These are phyloP conservation scores for Fusarium decemcellulare DNA, from an alignment of 2,329 filamentous ascomycete genomes.

Conservation along the genomic window DNA sequence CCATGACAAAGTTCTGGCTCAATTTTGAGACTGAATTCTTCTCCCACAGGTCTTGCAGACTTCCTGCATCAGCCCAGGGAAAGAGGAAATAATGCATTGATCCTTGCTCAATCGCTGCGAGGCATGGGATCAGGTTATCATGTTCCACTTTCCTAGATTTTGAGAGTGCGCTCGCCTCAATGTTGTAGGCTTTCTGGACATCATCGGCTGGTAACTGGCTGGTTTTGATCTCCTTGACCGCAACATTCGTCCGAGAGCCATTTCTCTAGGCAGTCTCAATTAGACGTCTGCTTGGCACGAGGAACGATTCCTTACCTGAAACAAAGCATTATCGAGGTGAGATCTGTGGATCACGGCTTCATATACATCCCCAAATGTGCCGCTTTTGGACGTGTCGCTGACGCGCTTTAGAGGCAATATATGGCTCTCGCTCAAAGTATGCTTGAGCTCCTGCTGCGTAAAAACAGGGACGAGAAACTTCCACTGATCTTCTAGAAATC, in stretches of 20 bases:
- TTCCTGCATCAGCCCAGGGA: conserved; percentile 22
- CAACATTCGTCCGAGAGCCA: not conserved
- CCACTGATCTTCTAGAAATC: no score
- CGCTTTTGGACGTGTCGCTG: not conserved
- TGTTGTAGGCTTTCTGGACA: conserved; percentile 3
- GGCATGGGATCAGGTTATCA: conserved; percentile 5
- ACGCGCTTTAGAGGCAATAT: conserved; percentile 12
- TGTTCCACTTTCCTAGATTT: conserved; percentile 8
- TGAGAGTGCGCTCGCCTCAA: conserved; percentile 2
- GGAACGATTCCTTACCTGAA: not conserved
- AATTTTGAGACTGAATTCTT: not conserved
- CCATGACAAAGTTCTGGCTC: not conserved
- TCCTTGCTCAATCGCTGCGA: conserved; percentile 19
- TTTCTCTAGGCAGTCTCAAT: not conserved
- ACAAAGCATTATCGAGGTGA: not conserved
- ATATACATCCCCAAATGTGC: conserved; percentile 19
- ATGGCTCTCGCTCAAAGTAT: conserved; percentile 28
- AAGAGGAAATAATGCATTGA: conserved; percentile 21
- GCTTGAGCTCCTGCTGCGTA: no score
- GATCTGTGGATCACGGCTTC: not conserved
- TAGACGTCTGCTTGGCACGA: not conserved
- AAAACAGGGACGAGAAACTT: no score
- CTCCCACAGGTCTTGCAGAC: conserved; percentile 23
- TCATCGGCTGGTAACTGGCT: not conserved
- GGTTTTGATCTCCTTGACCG: conserved; percentile 14